Evolutionary conservation across 2,329 filamentous ascomycete species (phyloP).

Genomic region (Exophiala sp.): DNA sequence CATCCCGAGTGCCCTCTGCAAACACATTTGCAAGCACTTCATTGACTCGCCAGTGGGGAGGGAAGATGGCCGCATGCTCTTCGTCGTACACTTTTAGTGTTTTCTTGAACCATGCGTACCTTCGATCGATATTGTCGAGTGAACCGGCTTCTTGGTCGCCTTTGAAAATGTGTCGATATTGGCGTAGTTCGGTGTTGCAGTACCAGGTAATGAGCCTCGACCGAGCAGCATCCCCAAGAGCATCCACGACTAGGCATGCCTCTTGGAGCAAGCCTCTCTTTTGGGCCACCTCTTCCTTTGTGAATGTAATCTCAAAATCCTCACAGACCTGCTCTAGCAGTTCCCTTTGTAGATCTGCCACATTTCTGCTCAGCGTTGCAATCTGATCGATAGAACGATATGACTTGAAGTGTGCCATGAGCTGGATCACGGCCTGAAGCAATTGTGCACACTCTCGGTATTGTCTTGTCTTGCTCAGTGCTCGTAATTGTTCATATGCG

Average conservation of each 20-base stretch:
- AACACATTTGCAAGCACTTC: slow-evolving; percentile 88
- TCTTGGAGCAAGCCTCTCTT: slow-evolving; percentile 72
- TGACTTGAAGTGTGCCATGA: slow-evolving; percentile 98
- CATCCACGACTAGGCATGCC: slow-evolving; percentile 90
- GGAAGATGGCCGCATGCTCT: slow-evolving; percentile 86
- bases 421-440: slow-evolving; percentile 89
- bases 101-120: slow-evolving; percentile 94
- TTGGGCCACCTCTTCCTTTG: slow-evolving; percentile 74
- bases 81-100: slow-evolving; percentile 95
- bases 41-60: slow-evolving; percentile 80
- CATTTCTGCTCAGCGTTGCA: slow-evolving; percentile 84
- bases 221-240: slow-evolving; percentile 81
- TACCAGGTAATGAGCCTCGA: slow-evolving; percentile 89
- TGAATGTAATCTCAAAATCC: slow-evolving; percentile 94
- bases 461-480: slow-evolving; percentile 77
- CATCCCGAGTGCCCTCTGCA: slow-evolving; percentile 91
- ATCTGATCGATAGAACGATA: slow-evolving; percentile 98
- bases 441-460: slow-evolving; percentile 94
- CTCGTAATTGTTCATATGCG: slow-evolving; percentile 92
- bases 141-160: slow-evolving; percentile 96
- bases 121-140: slow-evolving; percentile 89
- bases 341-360: slow-evolving; percentile 88
- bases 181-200: slow-evolving; percentile 91
- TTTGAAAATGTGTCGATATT: slow-evolving; percentile 92
- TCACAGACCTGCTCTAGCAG: slow-evolving; percentile 97